Evolutionary conservation across 176 grass and related monocot genomes (phyloP), one percentile per base, ranked within the genome.

Genomic region (bread wheat (Triticum aestivum)): DNA sequence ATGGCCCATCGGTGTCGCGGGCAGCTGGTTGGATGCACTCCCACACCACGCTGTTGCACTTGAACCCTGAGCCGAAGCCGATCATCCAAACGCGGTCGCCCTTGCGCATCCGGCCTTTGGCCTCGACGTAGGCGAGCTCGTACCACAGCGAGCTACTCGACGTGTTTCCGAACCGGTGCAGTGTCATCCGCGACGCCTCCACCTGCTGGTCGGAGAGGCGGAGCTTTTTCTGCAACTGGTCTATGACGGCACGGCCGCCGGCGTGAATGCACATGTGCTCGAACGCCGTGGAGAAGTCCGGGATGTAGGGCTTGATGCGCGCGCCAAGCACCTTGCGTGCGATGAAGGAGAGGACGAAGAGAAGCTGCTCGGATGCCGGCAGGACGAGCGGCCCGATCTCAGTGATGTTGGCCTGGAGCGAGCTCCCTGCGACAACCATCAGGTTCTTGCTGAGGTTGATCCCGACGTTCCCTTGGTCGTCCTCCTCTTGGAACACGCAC

Each of bases 41-140:
- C 93, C 93, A 95, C 5, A 89, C 90, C 29, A 88, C 86, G 83
- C 91, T 95, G 90, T 95, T 95, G 90, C 93, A 95, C 86, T 95
- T 95, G 86, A 95, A 95, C 5, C 93, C 93, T 42, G 90, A 89
- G 34, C 93, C 93, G 76, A 95, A 89, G 0, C 88, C 88, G 73
- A 93, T 88, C 85, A 89, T 86, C 88, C 88, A 90, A 1, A 93
- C 77, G 33, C 88, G 81, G 77, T 93, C 88, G 14, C 84, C 91
- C 6, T 10, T 29, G 15, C 82, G 49, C 88, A 93, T 90, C 45
- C 77, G 65, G 0, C 77, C 88, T 64, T 93, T 90, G 51, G 88
- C 88, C 88, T 93, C 88, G 23, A 93, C 17, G 88, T 93, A 93
- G 27, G 82, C 86, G 21, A 93, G 91, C 88, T 90, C 88, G 81